phyloP scores from a whole-genome alignment of 2,329 filamentous ascomycete species.

The Verticillium nubilum region DNA sequence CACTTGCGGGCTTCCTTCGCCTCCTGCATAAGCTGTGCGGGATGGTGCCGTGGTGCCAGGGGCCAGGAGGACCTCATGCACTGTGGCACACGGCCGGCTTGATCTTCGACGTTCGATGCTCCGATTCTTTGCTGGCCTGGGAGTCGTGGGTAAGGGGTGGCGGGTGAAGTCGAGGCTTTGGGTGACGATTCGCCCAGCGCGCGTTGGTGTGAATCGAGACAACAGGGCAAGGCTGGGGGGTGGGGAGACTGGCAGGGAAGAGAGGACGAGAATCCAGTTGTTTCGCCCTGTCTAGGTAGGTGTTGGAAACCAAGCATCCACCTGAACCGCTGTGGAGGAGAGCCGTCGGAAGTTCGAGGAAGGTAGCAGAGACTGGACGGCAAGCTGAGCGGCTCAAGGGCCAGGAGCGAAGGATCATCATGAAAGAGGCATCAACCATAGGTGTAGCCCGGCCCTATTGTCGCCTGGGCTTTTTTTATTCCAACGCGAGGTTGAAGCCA shows the following conservation, averaged over 20 bases:
- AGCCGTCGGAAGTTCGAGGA: background rate
- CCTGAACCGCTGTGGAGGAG: background rate
- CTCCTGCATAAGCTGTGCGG: background rate
- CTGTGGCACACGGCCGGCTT: background rate
- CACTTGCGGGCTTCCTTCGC: background rate
- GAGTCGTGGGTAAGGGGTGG: background rate
- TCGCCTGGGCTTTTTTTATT: background rate
- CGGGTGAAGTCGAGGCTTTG: background rate
- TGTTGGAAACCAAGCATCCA: background rate
- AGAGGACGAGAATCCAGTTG: background rate
- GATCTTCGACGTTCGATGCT: background rate
- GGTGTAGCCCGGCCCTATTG: background rate
- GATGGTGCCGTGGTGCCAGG: background rate
- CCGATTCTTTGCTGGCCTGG: background rate
- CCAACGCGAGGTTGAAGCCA: background rate
- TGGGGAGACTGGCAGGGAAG: background rate
- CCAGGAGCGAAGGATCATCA: background rate
- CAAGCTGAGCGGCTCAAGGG: background rate
- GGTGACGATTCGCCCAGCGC: too few species aligned
- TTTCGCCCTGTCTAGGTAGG: background rate
- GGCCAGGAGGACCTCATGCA: background rate
- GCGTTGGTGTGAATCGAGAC: too few species aligned
- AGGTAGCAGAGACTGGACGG: background rate
- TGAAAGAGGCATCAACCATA: background rate
- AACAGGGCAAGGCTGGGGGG: too few species aligned